Evolutionary conservation across 306 rosid species (phyloP), one percentile per base, ranked within the genome.

Genomic region (Luffa acutangula): DNA sequence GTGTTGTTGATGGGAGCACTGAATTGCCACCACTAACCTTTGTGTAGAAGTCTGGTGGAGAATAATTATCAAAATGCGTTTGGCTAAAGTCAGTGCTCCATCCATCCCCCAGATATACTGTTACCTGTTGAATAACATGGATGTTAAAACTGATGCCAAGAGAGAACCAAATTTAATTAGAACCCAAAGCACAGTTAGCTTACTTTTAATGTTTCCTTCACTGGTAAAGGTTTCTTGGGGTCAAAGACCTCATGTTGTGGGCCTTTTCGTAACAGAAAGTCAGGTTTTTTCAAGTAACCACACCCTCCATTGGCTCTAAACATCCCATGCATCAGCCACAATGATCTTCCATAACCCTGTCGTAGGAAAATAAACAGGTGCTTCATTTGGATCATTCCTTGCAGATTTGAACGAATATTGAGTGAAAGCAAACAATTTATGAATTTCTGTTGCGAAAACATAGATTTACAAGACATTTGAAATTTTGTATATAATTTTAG

Each of bases 21-120:
- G 33, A 67, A 41, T 67, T n/a, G 36, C 4, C 56, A 78, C 37
- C 21, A 74, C 80, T 74, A 81, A 83, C 98, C 93, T 92, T 94
- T 52, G 94, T 89, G 83, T 94, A 92, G 79, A 92, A 94, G 83
- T 94, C 98, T 1, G 98, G 98, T 0, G 96, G 98, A 62, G 98
- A 92, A 84, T 78, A 92, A 8, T 85, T 8, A 52, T 88, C 92
- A 12, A 88, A 88, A 81, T 88, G 90, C 37, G 89, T 86, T 41
- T 7, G 87, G 77, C 86, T 86, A 58, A 88, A 88, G 81, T 88
- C 90, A 51, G 78, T 65, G 85, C 83, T 78, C 92, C 92, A 88
- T 67, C 92, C 92, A 33, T 78, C 83, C 52, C 90, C 89, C 86
- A 88, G 71, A 42, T 88, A 86, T n/a, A 92, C 85, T 65, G 90